Base-by-base conservation (phyloP, 257 asterid species). In the Penstemon eatonii region DNA sequence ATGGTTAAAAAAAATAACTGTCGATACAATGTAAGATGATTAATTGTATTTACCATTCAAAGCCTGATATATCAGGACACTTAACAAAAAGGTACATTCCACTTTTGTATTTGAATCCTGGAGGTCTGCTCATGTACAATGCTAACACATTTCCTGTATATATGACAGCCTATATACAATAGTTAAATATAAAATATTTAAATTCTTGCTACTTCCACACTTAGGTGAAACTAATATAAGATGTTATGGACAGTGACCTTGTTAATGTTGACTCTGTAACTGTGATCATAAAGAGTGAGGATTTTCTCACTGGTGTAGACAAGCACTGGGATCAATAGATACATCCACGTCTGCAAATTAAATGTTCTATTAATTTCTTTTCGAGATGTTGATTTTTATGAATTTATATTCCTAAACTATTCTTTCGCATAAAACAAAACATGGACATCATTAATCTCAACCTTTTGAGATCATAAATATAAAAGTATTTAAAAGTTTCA, bases 1-100 rank as follows among this genome's bases (percentile, higher is more conserved):
- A 53, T 6, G 4, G 41, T 63, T 45, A 47, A 18, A 25, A 61
- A 41, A 47, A 65, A 15, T 15, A 15, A 15, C 18, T 15, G 18
- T 15, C 18, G 18, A 15, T 15, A 15, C 18, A 15, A 15, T 15
- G 18, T 15, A 15, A 15, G 18, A 15, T 15, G 18, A 15, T 15
- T 15, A 15, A 46, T 64, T 49, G 11, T 18, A 15, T 15, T 15
- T 83, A 92, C 98, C 99, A 88, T 68, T 93, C 96, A 56, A 85
- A 93, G 64, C 51, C 69, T 44, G 97, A 90, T 63, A 93, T 79
- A 70, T 88, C 87, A 9, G 89, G 92, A 73, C 96, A 90, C 81
- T 88, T 86, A 73, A 93, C 97, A 60, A 93, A 93, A 59, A 93
- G 79, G 76, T 93, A 93, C 95, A 90, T 90, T 64, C 99, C 99